Conservation (phyloP, 2,329 filamentous ascomycete species). For the Trichoderma polysporum region DNA sequence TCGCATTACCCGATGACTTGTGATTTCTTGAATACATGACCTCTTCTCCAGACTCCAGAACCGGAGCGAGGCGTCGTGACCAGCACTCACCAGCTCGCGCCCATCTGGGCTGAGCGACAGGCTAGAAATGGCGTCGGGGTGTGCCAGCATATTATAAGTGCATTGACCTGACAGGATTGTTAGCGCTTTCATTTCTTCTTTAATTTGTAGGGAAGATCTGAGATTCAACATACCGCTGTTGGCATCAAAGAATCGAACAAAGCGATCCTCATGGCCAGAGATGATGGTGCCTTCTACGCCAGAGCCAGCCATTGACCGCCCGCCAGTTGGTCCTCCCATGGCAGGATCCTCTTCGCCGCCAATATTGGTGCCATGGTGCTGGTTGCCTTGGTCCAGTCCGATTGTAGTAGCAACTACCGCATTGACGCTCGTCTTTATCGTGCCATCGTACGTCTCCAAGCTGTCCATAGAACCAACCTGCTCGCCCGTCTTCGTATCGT, state of each 20-base stretch:
- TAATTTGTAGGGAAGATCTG: constrained; percentile 26
- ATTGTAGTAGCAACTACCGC: constrained; percentile 84
- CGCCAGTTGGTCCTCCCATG: constrained; percentile 73
- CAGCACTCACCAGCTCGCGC: constrained; percentile 89
- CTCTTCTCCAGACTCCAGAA: constrained; percentile 98
- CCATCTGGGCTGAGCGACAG: constrained; percentile 91
- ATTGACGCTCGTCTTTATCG: constrained; percentile 77
- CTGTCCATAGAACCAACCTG: constrained; percentile 92
- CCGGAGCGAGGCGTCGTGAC: constrained; percentile 90
- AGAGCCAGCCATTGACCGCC: constrained; percentile 63
- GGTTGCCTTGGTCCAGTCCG: constrained; percentile 67
- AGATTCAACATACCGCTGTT: constrained; percentile 78
- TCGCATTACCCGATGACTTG: constrained; percentile 88
- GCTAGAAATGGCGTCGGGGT: constrained; percentile 88
- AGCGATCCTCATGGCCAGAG: constrained; percentile 93
- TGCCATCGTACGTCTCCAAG: constrained; percentile 88
- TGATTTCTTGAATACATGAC: constrained; percentile 92
- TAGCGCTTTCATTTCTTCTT: background rate
- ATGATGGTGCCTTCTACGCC: constrained; percentile 92
- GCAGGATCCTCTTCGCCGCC: constrained; percentile 73
- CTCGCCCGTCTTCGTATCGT: constrained; percentile 88
- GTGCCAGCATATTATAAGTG: constrained; percentile 97
- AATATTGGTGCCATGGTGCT: constrained; percentile 55
- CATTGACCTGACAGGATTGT: constrained; percentile 74
- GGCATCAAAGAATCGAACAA: constrained; percentile 95